phyloP scores from a whole-genome alignment of 129 eudicot genomes.

The Flaveria robusta region DNA sequence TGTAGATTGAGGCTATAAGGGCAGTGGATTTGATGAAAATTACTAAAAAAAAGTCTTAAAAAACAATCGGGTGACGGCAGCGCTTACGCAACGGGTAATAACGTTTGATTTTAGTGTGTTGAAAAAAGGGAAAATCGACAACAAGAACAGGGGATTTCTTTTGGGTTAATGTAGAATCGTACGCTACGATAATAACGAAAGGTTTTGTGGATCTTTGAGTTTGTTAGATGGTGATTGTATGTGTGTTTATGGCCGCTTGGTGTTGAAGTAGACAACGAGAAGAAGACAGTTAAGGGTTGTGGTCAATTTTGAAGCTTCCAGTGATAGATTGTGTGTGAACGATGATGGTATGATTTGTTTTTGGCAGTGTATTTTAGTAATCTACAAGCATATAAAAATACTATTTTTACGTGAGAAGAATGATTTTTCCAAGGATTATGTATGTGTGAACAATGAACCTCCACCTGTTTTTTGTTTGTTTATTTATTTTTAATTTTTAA shows the following conservation, averaged over 20 bases:
- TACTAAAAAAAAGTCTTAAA: neutral
- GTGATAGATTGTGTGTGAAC: neutral
- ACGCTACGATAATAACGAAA: neutral
- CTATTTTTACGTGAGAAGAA: too few species aligned
- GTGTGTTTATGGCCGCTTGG: neutral
- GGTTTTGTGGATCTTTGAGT: neutral
- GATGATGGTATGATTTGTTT: neutral
- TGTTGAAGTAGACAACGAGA: neutral
- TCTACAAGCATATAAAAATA: too few species aligned
- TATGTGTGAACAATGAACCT: too few species aligned
- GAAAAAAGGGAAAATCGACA: neutral
- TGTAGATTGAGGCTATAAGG: neutral
- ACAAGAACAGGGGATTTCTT: neutral
- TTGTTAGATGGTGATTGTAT: neutral
- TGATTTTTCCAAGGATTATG: too few species aligned
- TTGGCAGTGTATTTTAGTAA: too few species aligned
- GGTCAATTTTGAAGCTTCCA: neutral
- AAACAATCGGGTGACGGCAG: slow-evolving; percentile 28
- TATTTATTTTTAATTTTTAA: too few species aligned
- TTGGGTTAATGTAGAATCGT: neutral
- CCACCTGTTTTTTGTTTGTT: too few species aligned
- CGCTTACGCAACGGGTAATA: slow-evolving; percentile 29
- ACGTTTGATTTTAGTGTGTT: neutral
- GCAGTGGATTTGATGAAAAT: neutral
- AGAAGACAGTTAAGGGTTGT: neutral